Evolutionary conservation across 306 rosid species (phyloP).

Genomic region (Cicer chorassanicum): DNA sequence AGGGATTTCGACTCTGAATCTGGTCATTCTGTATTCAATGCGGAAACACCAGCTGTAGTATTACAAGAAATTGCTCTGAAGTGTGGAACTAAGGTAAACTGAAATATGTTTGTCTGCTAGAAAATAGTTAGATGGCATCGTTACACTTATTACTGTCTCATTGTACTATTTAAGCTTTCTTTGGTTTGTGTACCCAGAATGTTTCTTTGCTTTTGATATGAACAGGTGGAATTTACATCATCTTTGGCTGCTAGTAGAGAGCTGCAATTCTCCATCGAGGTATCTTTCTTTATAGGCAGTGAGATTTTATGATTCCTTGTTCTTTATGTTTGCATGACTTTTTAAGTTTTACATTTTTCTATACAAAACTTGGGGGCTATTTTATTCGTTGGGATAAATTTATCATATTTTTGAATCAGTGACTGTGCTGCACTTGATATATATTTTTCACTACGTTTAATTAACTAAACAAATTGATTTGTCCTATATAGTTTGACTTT

Average conservation of each 20-base stretch:
- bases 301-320: conserved; percentile 31
- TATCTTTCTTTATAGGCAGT: conserved; percentile 41
- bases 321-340: conserved; percentile 24
- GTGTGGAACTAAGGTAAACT: conserved; percentile 88
- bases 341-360: conserved; percentile 23
- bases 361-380: conserved; percentile 17
- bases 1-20: conserved; percentile 76
- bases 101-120: conserved; percentile 30
- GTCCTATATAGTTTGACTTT: conserved; percentile 24
- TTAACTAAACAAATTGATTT: conserved; percentile 23
- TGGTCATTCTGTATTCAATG: conserved; percentile 60
- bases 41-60: conserved; percentile 67
- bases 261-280: conserved; percentile 87
- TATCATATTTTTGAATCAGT: neutral
- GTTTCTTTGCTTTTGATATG: conserved; percentile 42
- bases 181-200: conserved; percentile 37
- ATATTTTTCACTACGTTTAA: neutral
- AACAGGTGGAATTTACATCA: conserved; percentile 80
- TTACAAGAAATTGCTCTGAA: conserved; percentile 87
- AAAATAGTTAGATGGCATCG: conserved; percentile 36
- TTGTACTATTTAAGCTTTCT: conserved; percentile 19
- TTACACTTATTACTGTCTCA: conserved; percentile 29
- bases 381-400: neutral
- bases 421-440: conserved; percentile 18
- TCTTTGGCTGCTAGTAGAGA: conserved; percentile 70